These are phyloP conservation scores for Aspergillus eucalypticola DNA, from an alignment of 2,329 filamentous ascomycete genomes.

Conservation along the genomic window DNA sequence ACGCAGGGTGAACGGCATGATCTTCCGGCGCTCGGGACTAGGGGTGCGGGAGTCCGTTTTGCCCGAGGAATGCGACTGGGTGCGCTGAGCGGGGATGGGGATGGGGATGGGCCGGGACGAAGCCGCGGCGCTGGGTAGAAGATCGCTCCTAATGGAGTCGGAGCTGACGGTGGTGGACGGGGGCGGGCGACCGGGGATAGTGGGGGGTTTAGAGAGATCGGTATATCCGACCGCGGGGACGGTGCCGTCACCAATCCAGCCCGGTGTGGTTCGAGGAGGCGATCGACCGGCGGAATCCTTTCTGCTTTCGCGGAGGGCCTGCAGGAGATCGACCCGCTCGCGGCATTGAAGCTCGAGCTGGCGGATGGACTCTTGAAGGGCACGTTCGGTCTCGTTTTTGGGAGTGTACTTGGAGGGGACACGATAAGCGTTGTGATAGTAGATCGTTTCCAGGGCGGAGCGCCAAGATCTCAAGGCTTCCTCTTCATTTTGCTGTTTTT, in stretches of 20 bases:
- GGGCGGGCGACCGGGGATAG: slow-evolving; percentile 52
- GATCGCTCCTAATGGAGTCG: slow-evolving; percentile 20
- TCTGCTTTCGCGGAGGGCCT: slow-evolving; percentile 70
- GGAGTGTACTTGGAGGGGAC: slow-evolving; percentile 68
- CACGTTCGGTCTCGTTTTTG: slow-evolving; percentile 78
- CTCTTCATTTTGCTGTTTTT: slow-evolving; percentile 74
- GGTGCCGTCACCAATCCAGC: slow-evolving; percentile 77
- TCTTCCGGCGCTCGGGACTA: slow-evolving; percentile 62
- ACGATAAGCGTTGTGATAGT: slow-evolving; percentile 78
- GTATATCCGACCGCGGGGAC: slow-evolving; percentile 78
- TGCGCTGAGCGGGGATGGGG: slow-evolving; percentile 25
- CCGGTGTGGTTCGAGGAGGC: slow-evolving; percentile 37
- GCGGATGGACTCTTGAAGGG: slow-evolving; percentile 76
- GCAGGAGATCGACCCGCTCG: slow-evolving; percentile 84
- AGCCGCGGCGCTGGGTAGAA: slow-evolving; percentile 1
- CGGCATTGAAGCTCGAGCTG: slow-evolving; percentile 89
- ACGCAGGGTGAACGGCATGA: slow-evolving; percentile 57
- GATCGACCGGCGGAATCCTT: slow-evolving; percentile 46
- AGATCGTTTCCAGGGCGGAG: slow-evolving; percentile 82
- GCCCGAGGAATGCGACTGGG: slow-evolving; percentile 33
- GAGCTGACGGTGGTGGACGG: slow-evolving; percentile 22
- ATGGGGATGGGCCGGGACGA: slow-evolving; percentile 12
- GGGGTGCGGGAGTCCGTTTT: slow-evolving; percentile 57
- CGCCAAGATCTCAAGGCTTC: slow-evolving; percentile 92
- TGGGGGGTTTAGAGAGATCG: slow-evolving; percentile 72